phyloP scores from a whole-genome alignment of 108 stramenopile species.

The Hondaea fermentalgiana region DNA sequence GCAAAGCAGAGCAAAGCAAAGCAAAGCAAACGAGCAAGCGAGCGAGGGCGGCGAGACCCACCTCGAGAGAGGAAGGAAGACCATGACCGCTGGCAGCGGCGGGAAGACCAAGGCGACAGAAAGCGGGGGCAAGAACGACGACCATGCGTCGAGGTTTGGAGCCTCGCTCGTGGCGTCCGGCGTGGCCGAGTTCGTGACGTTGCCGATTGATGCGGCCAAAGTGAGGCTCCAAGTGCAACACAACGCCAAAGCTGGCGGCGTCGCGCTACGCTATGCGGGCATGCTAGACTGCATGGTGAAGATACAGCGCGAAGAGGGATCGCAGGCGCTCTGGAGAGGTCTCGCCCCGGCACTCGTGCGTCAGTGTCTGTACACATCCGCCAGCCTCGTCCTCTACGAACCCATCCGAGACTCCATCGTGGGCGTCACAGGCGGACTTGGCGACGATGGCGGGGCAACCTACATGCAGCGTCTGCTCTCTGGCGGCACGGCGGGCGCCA shows the following conservation, averaged over 20 bases:
- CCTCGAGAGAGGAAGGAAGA: too few species aligned
- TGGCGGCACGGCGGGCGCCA: constrained; percentile 11
- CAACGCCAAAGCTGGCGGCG: neutral
- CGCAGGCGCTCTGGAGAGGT: neutral
- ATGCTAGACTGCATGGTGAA: neutral
- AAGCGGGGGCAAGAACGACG: neutral
- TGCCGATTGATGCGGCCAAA: constrained; percentile 17
- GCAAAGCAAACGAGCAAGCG: too few species aligned
- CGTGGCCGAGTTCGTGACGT: constrained; percentile 2
- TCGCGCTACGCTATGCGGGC: neutral
- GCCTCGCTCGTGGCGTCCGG: constrained; percentile 11
- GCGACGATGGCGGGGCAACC: neutral
- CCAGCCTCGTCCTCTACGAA: constrained; percentile 18
- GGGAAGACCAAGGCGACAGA: neutral
- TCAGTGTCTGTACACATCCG: constrained; percentile 16
- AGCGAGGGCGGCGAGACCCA: too few species aligned
- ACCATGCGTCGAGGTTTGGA: constrained; percentile 2
- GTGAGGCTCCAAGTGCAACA: constrained; percentile 12
- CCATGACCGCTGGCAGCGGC: too few species aligned
- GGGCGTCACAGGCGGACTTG: neutral
- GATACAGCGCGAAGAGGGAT: neutral
- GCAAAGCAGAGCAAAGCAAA: too few species aligned
- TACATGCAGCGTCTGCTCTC: neutral
- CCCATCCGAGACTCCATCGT: constrained; percentile 17
- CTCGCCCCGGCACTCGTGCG: neutral